A percentile compares a stretch with the other conserved stretches of the same genome.
Conservation (phyloP, 2,329 filamentous ascomycete species). For the Mariannaea sp. region DNA sequence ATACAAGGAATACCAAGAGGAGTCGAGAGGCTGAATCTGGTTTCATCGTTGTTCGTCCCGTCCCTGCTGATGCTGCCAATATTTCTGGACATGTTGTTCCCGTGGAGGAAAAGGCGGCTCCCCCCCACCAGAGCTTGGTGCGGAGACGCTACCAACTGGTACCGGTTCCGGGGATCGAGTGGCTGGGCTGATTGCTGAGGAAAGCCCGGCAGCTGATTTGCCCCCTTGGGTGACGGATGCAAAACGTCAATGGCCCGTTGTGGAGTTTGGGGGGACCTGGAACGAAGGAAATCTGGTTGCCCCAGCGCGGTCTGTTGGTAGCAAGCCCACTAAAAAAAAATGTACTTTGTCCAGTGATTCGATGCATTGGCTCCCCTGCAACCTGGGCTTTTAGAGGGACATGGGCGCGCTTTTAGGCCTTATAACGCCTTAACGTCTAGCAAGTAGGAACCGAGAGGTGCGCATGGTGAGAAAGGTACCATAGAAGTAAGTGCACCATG, state of each 20-base stretch:
- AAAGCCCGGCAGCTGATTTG: constrained; percentile 38
- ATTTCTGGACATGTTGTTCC: too few species aligned
- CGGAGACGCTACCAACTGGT: not conserved
- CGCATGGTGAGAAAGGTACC: too few species aligned
- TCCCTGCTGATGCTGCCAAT: too few species aligned
- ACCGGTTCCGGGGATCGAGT: constrained; percentile 29
- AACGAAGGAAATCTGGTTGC: constrained; percentile 6
- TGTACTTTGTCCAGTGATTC: too few species aligned
- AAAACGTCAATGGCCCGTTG: constrained; percentile 6
- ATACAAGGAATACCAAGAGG: too few species aligned
- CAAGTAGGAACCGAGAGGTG: too few species aligned
- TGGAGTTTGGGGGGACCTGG: not conserved
- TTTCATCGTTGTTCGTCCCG: too few species aligned
- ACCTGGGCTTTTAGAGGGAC: too few species aligned
- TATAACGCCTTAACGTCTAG: too few species aligned
- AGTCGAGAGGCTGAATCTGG: too few species aligned
- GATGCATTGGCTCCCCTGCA: constrained; percentile 13
- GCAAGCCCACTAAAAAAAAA: not conserved
- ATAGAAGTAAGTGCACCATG: too few species aligned
- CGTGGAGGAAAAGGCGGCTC: not conserved
- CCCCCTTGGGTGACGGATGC: not conserved
- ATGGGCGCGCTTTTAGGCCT: too few species aligned
- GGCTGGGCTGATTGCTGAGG: constrained; percentile 31
- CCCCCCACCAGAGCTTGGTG: not conserved
- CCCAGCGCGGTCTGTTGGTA: not conserved